phyloP scores from a whole-genome alignment of 306 rosid species.

The Gastrolobium villosum region DNA sequence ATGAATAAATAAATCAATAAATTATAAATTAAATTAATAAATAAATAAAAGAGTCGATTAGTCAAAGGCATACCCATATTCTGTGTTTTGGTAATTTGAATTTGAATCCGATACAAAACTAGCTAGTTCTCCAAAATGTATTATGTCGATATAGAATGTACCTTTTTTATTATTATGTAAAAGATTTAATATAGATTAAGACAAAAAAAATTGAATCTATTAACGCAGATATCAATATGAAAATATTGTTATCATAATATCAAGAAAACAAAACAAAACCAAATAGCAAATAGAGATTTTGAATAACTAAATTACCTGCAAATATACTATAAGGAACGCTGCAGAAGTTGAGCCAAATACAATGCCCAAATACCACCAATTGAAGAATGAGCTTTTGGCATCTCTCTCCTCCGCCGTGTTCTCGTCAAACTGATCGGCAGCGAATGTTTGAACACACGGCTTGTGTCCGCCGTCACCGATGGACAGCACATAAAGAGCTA shows the following conservation, averaged over 20 bases:
- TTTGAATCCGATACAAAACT: too few relatives aligned
- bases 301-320: conserved; percentile 52
- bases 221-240: neutral
- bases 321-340: conserved; percentile 44
- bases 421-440: conserved; percentile 70
- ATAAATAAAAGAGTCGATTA: too few relatives aligned
- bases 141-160: too few relatives aligned
- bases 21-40: too few relatives aligned
- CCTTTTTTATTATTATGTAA: too few relatives aligned
- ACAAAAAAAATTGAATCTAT: neutral
- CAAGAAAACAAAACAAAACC: neutral
- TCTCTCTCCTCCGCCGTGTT: conserved; percentile 50
- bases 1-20: too few relatives aligned
- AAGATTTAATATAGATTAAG: too few relatives aligned
- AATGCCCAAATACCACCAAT: conserved; percentile 66
- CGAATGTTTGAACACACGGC: conserved; percentile 75
- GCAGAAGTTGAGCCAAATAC: conserved; percentile 53
- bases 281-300: neutral
- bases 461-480: conserved; percentile 67
- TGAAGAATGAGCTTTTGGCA: conserved; percentile 62
- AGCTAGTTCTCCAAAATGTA: too few relatives aligned
- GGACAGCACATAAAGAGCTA: conserved; percentile 53
- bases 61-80: too few relatives aligned
- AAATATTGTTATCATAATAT: neutral
- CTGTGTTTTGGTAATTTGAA: too few relatives aligned